Base-by-base conservation (phyloP, 805 yeast species). In the Saccharomyces cerevisiae region DNA sequence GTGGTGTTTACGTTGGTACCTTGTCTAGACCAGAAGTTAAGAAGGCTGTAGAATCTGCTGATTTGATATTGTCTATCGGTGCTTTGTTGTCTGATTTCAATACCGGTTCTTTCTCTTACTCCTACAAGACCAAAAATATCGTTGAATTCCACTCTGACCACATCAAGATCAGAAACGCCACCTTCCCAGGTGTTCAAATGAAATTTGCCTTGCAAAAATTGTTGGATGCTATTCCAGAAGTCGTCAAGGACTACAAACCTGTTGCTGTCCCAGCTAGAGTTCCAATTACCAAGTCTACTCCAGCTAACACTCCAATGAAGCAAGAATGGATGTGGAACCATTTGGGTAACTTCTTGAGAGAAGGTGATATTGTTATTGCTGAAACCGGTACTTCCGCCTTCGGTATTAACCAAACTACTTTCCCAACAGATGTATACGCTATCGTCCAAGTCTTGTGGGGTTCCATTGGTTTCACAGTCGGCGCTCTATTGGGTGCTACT, bases 31-130 rank as follows among this genome's bases (percentile, higher is more conserved):
- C 87, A 46, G 82, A 79, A 56, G 88, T 85, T 47, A 80, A 81
- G 63, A 81, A 79, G 57, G 76, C 80, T n/a, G 88, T 85, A 43
- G 90, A 85, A 69, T 65, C 75, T 46, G 75, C 89, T 6, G 95
- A 87, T 70, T 76, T 86, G 67, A 75, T 87, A 41, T 69, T 87
- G 50, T 83, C 89, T 10, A 76, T 87, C 54, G 95, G 95, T 65
- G 87, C 87, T 31, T 72, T 87, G 66, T 73, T 85, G 59, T 83
- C 91, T 28, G 95, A 87, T 70, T 87, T 85, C 79, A 87, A 85
- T 75, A 87, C 95, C 41, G 91, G 92, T 59, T 83, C 92, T 2
- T 84, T 84, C 73, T 80, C 87, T 17, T 84, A 84, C 69, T 76
- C 80, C 43, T 82, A 82, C 72, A 78, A 79, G 65, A 81, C 87